Base-by-base conservation (phyloP, 164 flowering plant species). In the Amborella trichopoda region DNA sequence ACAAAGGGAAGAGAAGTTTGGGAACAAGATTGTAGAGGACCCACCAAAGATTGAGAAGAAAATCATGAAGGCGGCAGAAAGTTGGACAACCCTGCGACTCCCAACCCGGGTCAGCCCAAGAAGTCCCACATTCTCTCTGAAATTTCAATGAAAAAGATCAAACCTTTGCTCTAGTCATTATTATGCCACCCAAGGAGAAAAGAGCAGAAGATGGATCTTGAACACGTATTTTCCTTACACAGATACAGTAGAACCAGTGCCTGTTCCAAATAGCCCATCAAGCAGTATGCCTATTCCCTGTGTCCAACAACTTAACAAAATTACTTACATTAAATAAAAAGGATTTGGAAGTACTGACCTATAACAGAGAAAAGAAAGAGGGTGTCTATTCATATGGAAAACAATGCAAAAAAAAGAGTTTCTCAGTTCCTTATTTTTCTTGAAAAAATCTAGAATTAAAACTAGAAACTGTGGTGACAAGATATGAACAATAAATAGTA, bases 1-100 rank as follows among this genome's bases (percentile, higher is more conserved):
- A 3, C 25, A 38, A 23, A 5, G 10, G 12, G 18, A 5, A 23
- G 26, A 40, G 23, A 36, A 21, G 19, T 2, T 13, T 8, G 23
- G 9, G n/a, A 3, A 19, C 12, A 12, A 18, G 2, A 22, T 41
- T 56, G 23, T 12, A 49, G 48, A 3, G 14, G 47, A 62, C 69
- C 22, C 42, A 88, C 99, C 99, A 70, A 93, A 68, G 37, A 61
- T 73, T 19, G 99, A 70, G 69, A 93, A 88, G 63, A 93, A 85
- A 33, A 93, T 85, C 99, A 93, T 93, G 69, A 93, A 93, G 42
- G 79, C 95, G 42, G 99, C 91, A 54, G 99, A 88, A 37, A 93
- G 71, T 61, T 93, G 93, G 48, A 93, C 94, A 34, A 93, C 99
- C 65, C 99, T 76, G 14, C 99, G 89, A 55, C 99, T 93, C 44